Percentiles rank a stretch among this genome's conserved stretches.
Conservation (phyloP, 1,284 basidiomycete genomes). For the Rhizopogon parksii region DNA sequence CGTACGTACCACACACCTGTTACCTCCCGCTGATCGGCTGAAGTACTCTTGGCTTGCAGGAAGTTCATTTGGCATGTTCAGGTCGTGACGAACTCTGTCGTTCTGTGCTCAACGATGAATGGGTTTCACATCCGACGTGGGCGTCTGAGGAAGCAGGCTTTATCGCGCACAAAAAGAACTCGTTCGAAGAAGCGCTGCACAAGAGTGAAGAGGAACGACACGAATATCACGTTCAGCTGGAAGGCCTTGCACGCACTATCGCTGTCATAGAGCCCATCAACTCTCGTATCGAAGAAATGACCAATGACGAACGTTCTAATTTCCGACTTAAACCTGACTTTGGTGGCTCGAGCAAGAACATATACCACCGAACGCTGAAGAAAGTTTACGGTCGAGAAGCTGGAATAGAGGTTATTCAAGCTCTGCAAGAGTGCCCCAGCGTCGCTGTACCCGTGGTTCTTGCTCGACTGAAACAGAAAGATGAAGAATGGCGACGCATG, state of each 20-base stretch:
- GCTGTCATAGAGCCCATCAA: slow-evolving; percentile 88
- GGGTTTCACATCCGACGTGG: slow-evolving; percentile 98
- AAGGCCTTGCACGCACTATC: slow-evolving; percentile 89
- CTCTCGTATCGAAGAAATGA: slow-evolving; percentile 85
- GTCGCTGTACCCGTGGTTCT: slow-evolving; percentile 92
- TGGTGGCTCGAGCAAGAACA: slow-evolving; percentile 80
- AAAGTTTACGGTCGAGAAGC: slow-evolving; percentile 89
- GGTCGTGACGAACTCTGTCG: slow-evolving; percentile 93
- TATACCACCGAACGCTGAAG: slow-evolving; percentile 93
- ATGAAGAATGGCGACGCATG: slow-evolving; percentile 94
- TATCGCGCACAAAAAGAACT: slow-evolving; percentile 94
- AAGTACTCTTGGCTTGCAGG: slow-evolving; percentile 40
- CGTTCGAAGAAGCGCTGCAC: slow-evolving; percentile 93
- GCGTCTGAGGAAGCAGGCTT: slow-evolving; percentile 95
- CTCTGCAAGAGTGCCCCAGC: slow-evolving; percentile 88
- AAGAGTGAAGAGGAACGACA: slow-evolving; percentile 97
- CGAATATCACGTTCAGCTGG: slow-evolving; percentile 96
- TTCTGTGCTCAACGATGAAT: slow-evolving; percentile 93
- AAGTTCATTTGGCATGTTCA: slow-evolving; percentile 86
- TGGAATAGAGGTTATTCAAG: slow-evolving; percentile 80
- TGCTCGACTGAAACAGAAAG: slow-evolving; percentile 85
- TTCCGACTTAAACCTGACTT: slow-evolving; percentile 88
- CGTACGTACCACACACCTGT: slow-evolving; percentile 43
- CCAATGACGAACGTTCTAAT: slow-evolving; percentile 75
- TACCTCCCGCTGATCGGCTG: background rate